Base-by-base conservation (phyloP, 257 asterid genomes). In the Haberlea rhodopensis region DNA sequence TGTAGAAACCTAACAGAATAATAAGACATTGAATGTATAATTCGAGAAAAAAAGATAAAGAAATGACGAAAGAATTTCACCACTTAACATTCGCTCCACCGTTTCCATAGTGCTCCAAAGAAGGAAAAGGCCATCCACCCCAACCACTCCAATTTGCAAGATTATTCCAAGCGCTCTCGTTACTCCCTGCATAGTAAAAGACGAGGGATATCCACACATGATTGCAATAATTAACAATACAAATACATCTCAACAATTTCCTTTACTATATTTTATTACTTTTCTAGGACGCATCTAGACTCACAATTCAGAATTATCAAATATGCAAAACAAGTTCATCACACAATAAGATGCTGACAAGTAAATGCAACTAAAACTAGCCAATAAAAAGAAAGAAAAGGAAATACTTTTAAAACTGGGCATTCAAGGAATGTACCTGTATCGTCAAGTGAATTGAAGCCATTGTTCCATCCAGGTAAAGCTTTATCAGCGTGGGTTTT, bases 401-500 rank as follows among this genome's bases (percentile, higher is more conserved):
- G 56, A 22, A 22, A 6, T 1, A 34, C 24, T 8, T 5, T 5
- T 32, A 40, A 67, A 26, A 57, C 13, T 32, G 60, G 32, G 60
- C 51, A 19, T 27, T 8, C 67, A 67, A 32, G 55, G 8, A 60
- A 16, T 13, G 13, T 70, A 87, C 95, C 90, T 70, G 84, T 59
- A 78, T 77, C 73, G 69, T 84, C 89, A 1, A 85, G 85, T 60
- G 78, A 19, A 70, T 71, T 84, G 82, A 84, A 87, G 73, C 80
- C 83, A 60, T 65, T 68, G 71, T 54, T 78, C 96, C 96, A 78
- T 53, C 83, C 96, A 25, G 96, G 94, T 0, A 90, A 77, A 60
- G 75, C 66, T 57, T 72, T 84, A 24, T 84, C 88, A 54, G 96
- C 95, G 60, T 58, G 75, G 43, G 18, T 71, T 72, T 84, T 88